These are phyloP conservation scores for Talaromyces sp. DNA, from an alignment of 2,329 filamentous ascomycete species.

Conservation along the genomic window DNA sequence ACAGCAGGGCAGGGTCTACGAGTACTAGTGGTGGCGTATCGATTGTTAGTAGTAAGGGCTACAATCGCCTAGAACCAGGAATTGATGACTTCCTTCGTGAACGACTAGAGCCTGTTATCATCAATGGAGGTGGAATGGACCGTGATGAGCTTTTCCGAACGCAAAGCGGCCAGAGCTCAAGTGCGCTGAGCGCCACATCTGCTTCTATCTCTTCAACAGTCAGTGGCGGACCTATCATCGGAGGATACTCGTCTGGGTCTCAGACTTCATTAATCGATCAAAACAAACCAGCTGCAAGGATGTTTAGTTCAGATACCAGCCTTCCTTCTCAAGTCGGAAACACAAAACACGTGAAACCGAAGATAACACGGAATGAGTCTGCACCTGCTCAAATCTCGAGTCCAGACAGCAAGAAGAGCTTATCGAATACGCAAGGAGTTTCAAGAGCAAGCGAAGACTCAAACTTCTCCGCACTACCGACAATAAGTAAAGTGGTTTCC, in stretches of 20 bases:
- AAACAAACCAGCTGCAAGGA: constrained; percentile 16
- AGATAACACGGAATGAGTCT: constrained; percentile 2
- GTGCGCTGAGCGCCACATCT: constrained; percentile 29
- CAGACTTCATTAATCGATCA: constrained; percentile 25
- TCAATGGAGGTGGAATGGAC: constrained; percentile 41
- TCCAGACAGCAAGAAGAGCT: background rate
- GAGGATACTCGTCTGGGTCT: constrained; percentile 32
- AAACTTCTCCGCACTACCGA: constrained; percentile 12
- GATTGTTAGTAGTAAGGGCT: constrained; percentile 38
- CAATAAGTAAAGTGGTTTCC: constrained; percentile 3
- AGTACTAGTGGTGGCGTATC: constrained; percentile 36
- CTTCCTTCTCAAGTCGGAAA: constrained; percentile 3
- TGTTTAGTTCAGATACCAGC: constrained; percentile 7
- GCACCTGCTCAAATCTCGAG: constrained; percentile 4
- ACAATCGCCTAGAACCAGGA: constrained; percentile 38
- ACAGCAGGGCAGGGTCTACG: constrained; percentile 37
- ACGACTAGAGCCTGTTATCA: constrained; percentile 47
- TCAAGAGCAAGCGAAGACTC: constrained; percentile 7
- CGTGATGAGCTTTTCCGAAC: constrained; percentile 31
- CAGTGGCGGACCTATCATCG: constrained; percentile 19
- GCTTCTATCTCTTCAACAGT: constrained; percentile 21
- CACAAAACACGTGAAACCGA: constrained; percentile 3
- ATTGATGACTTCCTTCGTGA: constrained; percentile 46
- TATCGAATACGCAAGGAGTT: background rate
- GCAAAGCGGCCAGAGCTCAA: constrained; percentile 39